Evolutionary conservation across 441 rosid species (phyloP).

Genomic region (Adansonia grandidieri): DNA sequence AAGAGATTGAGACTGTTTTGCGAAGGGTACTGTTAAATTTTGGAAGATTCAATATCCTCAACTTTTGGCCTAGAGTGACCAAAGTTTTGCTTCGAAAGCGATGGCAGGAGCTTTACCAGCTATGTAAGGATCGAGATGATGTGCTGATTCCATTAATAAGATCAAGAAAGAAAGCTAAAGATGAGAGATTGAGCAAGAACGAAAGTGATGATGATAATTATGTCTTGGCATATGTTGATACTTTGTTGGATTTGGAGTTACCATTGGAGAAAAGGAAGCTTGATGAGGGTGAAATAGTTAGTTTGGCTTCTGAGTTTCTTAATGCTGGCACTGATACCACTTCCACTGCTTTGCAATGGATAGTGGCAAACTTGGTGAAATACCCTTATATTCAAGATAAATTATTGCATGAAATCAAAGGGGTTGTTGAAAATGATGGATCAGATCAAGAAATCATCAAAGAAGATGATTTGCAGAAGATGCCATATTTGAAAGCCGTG

Average conservation of each 20-base stretch:
- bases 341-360: conserved; percentile 44
- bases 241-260: conserved; percentile 9
- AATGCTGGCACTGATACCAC: conserved; percentile 45
- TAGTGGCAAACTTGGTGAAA: conserved; percentile 43
- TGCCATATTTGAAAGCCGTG: too few species aligned
- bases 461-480: too few species aligned
- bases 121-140: conserved; percentile 8
- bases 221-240: conserved; percentile 18
- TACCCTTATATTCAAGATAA: conserved; percentile 20
- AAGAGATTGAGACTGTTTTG: conserved; percentile 34
- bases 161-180: background rate
- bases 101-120: conserved; percentile 37
- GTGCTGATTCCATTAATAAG: background rate
- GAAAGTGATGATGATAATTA: background rate
- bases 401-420: too few species aligned
- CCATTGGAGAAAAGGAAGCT: conserved; percentile 37
- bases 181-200: background rate
- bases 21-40: background rate
- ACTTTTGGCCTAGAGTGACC: conserved; percentile 43
- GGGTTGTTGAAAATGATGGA: background rate
- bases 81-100: conserved; percentile 30
- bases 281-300: conserved; percentile 36
- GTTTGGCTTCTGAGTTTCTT: conserved; percentile 40
- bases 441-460: too few species aligned
- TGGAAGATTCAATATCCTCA: conserved; percentile 25